Evolutionary conservation across 225 moss, liverwort and hornwort species (phyloP).

Genomic region (Rhytidiadelphus loreus): DNA sequence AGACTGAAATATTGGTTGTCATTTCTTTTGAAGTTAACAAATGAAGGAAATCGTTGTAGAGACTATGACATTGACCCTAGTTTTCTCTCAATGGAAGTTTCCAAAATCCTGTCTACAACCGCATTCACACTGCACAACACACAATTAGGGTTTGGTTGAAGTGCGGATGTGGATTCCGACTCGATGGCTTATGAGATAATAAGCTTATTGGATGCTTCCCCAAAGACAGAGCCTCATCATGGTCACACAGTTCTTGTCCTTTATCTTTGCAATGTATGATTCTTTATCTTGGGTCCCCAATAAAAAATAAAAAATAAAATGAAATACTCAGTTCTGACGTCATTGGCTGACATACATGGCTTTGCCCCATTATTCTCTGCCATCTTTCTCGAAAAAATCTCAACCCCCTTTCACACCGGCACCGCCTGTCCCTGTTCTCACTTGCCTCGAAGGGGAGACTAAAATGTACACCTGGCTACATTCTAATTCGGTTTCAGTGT

Average conservation of each 20-base stretch:
- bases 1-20: neutral
- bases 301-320: too few species aligned
- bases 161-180: too few species aligned
- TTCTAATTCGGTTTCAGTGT: neutral
- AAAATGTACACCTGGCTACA: neutral
- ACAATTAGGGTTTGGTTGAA: too few species aligned
- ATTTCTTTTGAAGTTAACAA: too few species aligned
- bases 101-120: too few species aligned
- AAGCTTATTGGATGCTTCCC: too few species aligned
- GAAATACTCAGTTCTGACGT: neutral
- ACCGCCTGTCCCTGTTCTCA: neutral
- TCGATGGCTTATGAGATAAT: too few species aligned
- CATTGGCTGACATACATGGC: neutral
- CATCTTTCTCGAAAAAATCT: neutral
- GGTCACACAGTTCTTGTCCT: neutral
- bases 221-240: too few species aligned
- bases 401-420: neutral
- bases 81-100: too few species aligned
- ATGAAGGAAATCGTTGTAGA: neutral
- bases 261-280: neutral
- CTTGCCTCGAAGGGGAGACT: neutral
- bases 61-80: too few species aligned
- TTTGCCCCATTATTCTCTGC: neutral
- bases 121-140: too few species aligned
- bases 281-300: neutral